phyloP scores from a whole-genome alignment of 768 basidiomycete genomes.

The Lactifluus rugatus region DNA sequence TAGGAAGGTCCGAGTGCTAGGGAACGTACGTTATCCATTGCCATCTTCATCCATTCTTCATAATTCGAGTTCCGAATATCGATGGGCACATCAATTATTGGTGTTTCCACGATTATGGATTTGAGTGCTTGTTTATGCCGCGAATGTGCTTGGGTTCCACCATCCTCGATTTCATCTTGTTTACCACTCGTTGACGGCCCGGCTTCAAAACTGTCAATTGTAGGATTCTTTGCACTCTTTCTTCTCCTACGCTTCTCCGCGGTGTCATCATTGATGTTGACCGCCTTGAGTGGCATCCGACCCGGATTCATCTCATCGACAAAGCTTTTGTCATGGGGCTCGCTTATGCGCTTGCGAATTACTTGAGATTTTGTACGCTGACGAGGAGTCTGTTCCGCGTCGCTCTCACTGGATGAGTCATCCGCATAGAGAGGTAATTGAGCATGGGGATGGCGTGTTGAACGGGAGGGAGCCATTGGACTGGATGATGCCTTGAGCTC shows the following conservation, averaged over 20 bases:
- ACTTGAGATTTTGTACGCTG: conserved; percentile 7
- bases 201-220: conserved; percentile 43
- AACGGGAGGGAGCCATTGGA: conserved; percentile 12
- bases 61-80: conserved; percentile 90
- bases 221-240: conserved; percentile 61
- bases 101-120: conserved; percentile 43
- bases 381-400: conserved; percentile 25
- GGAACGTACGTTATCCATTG: conserved; percentile 79
- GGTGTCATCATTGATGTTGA: conserved; percentile 68
- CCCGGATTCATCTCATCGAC: conserved; percentile 31
- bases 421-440: conserved; percentile 17
- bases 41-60: conserved; percentile 99
- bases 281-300: conserved; percentile 30
- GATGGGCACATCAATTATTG: conserved; percentile 50
- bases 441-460: conserved; percentile 10
- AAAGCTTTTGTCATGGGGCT: conserved; percentile 39
- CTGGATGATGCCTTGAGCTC: neutral
- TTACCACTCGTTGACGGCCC: conserved; percentile 44
- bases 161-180: conserved; percentile 34
- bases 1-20: neutral
- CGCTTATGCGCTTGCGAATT: conserved; percentile 47
- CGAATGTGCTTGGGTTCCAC: conserved; percentile 27
- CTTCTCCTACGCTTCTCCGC: conserved; percentile 78
- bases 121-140: conserved; percentile 53
- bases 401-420: conserved; percentile 24